Evolutionary conservation across 208 protist genomes (phyloP).

Genomic region (Wallacemonas sp.): DNA sequence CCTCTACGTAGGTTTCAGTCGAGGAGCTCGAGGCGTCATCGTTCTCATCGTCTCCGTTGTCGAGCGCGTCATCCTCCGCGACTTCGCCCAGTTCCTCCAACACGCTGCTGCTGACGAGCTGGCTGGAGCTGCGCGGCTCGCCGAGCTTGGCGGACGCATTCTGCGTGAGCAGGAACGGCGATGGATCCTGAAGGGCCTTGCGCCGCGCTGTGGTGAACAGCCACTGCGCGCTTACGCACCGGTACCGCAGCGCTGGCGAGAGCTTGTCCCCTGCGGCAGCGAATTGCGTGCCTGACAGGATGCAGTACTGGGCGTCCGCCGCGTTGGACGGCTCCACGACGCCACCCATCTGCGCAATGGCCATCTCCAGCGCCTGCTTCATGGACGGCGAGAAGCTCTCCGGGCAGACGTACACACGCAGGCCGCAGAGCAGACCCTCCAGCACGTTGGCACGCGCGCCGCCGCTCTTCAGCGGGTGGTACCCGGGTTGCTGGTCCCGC

Average conservation of each 20-base stretch:
- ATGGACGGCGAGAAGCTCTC: constrained; percentile 6
- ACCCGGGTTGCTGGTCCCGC: not conserved
- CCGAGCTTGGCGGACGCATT: not conserved
- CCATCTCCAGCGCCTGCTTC: not conserved
- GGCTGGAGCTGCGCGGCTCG: not conserved
- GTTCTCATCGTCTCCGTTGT: constrained; percentile 15
- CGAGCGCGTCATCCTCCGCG: not conserved
- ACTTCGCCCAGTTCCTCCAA: not conserved
- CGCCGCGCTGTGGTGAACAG: constrained; percentile 7
- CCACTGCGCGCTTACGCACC: constrained; percentile 14
- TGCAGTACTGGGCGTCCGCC: constrained; percentile 16
- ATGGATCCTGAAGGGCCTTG: constrained; percentile 14
- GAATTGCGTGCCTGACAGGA: constrained; percentile 9
- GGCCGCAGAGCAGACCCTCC: constrained; percentile 17
- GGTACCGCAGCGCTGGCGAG: constrained; percentile 12
- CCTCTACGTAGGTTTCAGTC: constrained; percentile 20
- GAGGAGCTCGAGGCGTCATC: constrained; percentile 4
- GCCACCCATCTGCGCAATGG: constrained; percentile 20
- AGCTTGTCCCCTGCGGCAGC: not conserved
- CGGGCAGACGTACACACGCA: constrained; percentile 6
- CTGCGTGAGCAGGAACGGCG: constrained; percentile 15
- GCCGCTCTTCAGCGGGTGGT: constrained; percentile 11
- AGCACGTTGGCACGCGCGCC: constrained; percentile 5
- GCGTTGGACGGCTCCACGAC: not conserved
- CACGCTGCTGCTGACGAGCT: not conserved